phyloP scores from a whole-genome alignment of 2,329 filamentous ascomycete species.

The Trichoderma semiorbis region DNA sequence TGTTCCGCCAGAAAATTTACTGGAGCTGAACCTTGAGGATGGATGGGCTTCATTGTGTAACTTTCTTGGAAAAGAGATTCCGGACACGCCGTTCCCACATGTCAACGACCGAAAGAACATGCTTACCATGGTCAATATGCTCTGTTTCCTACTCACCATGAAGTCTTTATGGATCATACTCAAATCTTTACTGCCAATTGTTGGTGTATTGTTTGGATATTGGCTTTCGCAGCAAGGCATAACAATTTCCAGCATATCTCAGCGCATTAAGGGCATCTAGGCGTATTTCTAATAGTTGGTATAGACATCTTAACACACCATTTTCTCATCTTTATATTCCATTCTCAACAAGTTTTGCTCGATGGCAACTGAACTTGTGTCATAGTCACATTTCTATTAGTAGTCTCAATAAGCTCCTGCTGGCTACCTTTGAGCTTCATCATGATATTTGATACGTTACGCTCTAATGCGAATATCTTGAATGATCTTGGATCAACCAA shows the following conservation, averaged over 20 bases:
- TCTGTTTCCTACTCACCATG: too few relatives aligned
- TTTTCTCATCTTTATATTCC: background rate
- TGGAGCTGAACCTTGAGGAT: too few relatives aligned
- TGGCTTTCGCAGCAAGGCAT: background rate
- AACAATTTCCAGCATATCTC: background rate
- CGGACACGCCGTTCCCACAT: too few relatives aligned
- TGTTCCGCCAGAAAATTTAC: too few relatives aligned
- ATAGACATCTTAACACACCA: background rate
- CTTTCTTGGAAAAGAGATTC: too few relatives aligned
- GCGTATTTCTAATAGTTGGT: background rate
- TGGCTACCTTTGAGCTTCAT: too few relatives aligned
- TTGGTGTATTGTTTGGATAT: background rate
- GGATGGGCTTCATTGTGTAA: too few relatives aligned
- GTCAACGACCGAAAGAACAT: too few relatives aligned
- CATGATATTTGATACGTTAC: background rate
- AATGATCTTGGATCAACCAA: background rate
- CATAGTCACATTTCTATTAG: background rate
- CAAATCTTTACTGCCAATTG: background rate
- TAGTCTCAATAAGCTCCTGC: background rate
- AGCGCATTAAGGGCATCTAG: background rate
- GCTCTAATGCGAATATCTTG: background rate
- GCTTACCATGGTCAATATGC: too few relatives aligned
- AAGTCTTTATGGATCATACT: background rate
- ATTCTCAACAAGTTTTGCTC: background rate
- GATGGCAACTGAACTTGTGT: background rate